Base-by-base conservation (phyloP, 148 eudicot species). In the Amaranthus hypochondriacus region DNA sequence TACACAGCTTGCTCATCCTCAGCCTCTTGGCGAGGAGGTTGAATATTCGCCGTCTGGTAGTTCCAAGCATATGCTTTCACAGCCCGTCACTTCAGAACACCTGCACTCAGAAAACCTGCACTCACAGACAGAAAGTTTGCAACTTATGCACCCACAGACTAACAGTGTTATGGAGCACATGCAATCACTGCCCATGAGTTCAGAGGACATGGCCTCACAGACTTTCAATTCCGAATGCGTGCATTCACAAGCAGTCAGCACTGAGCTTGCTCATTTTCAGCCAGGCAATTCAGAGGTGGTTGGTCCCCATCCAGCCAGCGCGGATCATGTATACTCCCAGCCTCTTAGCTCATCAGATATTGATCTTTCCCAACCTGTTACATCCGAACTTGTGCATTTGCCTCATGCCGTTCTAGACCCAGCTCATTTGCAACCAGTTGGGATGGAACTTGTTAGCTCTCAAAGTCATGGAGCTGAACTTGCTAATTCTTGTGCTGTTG, bases 11-110 rank as follows among this genome's bases (percentile, higher is more conserved):
- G 78, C 76, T 18, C 69, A 76, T 61, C 76, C 83, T 4, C 74
- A 76, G 52, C 86, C 82, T 14, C 62, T 77, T 46, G 61, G 81
- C 44, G 81, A 78, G 71, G 82, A 75, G 64, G 81, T 57, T 44
- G 6, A 58, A 11, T 56, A 77, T 70, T 61, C 79, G 4, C 76
- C 78, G 61, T 28, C 61, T 28, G 46, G 28, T 21, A 21, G 47
- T 61, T 70, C 66, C 8, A 58, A 68, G 69, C 70, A 62, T 39
- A 56, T 69, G 71, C 76, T 55, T 72, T 53, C 73, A 13, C 73
- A 72, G 57, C 63, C 62, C 61, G 74, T 77, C 47, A 51, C 14
- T 54, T 49, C 75, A 5, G 84, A 77, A 49, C 48, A 70, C 21
- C 47, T 64, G 57, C 78, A 81, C 70, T 28, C 39, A 28, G 39